A percentile compares a stretch with the other conserved stretches of the same genome.
Conservation (phyloP, 345 rosid species). For the Hibiscus tridactylites region DNA sequence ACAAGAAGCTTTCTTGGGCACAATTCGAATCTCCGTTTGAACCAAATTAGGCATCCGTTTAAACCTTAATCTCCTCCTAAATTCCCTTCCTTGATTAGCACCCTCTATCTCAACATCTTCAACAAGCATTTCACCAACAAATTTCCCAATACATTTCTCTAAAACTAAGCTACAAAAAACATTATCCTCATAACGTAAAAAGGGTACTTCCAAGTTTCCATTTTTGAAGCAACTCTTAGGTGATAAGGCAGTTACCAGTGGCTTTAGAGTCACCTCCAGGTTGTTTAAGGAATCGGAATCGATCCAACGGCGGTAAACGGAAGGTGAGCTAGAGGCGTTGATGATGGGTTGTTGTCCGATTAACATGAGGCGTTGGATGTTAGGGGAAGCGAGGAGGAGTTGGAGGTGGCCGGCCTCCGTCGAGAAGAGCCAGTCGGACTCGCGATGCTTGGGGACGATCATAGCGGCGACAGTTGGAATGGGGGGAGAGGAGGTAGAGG, state of each 20-base stretch:
- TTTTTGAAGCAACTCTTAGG: background rate
- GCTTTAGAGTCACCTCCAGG: conserved; percentile 28
- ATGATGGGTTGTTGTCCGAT: conserved; percentile 36
- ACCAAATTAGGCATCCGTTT: background rate
- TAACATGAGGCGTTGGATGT: conserved; percentile 12
- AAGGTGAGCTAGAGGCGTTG: conserved; percentile 9
- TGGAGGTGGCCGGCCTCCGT: conserved; percentile 85
- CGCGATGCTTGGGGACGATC: conserved; percentile 61
- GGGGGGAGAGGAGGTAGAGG: background rate
- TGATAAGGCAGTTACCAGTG: conserved; percentile 24
- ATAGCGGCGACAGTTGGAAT: conserved; percentile 52
- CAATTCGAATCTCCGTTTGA: background rate
- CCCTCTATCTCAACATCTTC: background rate
- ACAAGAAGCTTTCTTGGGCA: conserved; percentile 10
- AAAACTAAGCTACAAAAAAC: conserved; percentile 37
- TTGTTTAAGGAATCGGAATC: conserved; percentile 10
- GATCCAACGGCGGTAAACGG: conserved; percentile 15
- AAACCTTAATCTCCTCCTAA: background rate
- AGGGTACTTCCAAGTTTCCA: background rate
- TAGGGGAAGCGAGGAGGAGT: conserved; percentile 49
- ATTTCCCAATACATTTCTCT: conserved; percentile 42
- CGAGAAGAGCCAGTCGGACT: conserved; percentile 77
- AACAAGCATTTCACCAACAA: conserved; percentile 1
- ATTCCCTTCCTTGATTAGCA: background rate
- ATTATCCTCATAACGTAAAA: conserved; percentile 56